These are phyloP conservation scores for Cicer pinnatifidum DNA, from an alignment of 306 rosid species.

Conservation along the genomic window DNA sequence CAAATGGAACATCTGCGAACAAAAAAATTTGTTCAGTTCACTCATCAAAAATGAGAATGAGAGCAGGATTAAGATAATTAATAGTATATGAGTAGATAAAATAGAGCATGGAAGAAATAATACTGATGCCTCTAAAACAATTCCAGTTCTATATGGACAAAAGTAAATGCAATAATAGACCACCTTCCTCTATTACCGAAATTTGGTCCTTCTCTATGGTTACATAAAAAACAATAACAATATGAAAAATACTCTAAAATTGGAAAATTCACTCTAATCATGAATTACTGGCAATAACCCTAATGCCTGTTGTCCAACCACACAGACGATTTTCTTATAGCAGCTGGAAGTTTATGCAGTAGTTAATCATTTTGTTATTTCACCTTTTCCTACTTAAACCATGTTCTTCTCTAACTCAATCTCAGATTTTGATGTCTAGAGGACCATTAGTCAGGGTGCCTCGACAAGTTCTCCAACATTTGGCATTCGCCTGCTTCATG, in stretches of 20 bases:
- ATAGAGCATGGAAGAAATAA: slow-evolving; percentile 5
- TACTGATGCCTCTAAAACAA: background rate
- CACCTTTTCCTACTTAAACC: background rate
- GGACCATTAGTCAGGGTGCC: background rate
- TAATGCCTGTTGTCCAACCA: background rate
- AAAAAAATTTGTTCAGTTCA: slow-evolving; percentile 30
- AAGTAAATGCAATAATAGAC: background rate
- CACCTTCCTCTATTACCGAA: slow-evolving; percentile 7
- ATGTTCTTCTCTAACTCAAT: background rate
- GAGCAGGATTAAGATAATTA: background rate
- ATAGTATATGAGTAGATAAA: background rate
- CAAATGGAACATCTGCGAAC: slow-evolving; percentile 92
- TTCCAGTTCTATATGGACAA: background rate
- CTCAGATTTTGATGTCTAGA: slow-evolving; percentile 19
- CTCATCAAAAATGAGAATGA: slow-evolving; percentile 10
- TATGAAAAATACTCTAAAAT: background rate
- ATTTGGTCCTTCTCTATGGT: background rate
- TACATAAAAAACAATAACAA: background rate
- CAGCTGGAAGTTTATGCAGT: background rate
- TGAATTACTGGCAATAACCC: background rate
- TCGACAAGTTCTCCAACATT: background rate
- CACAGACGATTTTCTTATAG: background rate
- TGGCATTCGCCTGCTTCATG: background rate
- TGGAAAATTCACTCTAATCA: background rate
- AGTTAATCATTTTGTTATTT: background rate